A percentile compares a stretch with the other conserved stretches of the same genome.
phyloP scores from a whole-genome alignment of 2,329 filamentous ascomycete genomes.

The Phialophora verrucosa region DNA sequence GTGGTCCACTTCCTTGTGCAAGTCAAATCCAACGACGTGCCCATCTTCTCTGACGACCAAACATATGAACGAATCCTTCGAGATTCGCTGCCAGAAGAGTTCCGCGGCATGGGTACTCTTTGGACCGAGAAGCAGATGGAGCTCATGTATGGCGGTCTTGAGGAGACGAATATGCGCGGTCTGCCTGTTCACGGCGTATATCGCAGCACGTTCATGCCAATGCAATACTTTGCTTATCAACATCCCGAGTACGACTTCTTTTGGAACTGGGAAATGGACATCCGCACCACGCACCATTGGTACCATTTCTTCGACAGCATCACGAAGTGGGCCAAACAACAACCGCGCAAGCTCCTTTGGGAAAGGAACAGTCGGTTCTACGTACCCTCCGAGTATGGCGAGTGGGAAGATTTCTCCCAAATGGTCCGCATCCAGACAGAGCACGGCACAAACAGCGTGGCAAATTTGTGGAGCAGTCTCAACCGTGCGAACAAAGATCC shows the following conservation, averaged over 20 bases:
- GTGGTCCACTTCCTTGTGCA: slow-evolving; percentile 82
- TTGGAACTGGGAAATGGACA: slow-evolving; percentile 97
- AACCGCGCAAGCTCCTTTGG: slow-evolving; percentile 81
- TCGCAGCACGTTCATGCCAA: slow-evolving; percentile 88
- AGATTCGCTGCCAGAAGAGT: slow-evolving; percentile 76
- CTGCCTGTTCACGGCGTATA: slow-evolving; percentile 90
- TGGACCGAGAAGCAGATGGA: slow-evolving; percentile 97
- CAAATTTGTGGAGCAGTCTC: slow-evolving; percentile 69
- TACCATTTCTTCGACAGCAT: slow-evolving; percentile 75
- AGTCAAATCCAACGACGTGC: slow-evolving; percentile 77
- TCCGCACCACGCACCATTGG: slow-evolving; percentile 87
- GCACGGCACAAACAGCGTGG: slow-evolving; percentile 67
- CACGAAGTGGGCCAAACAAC: slow-evolving; percentile 70
- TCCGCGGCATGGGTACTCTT: slow-evolving; percentile 83
- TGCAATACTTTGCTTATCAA: slow-evolving; percentile 88
- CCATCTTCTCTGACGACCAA: slow-evolving; percentile 79
- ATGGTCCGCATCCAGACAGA: slow-evolving; percentile 78
- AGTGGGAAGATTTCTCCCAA: slow-evolving; percentile 79
- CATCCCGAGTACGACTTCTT: slow-evolving; percentile 90
- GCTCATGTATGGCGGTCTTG: slow-evolving; percentile 83
- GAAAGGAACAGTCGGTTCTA: slow-evolving; percentile 81
- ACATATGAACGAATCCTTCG: slow-evolving; percentile 75
- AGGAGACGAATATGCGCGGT: slow-evolving; percentile 73
- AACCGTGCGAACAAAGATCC: slow-evolving; percentile 41
- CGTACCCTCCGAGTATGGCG: slow-evolving; percentile 74